Conservation (phyloP, 2,329 filamentous ascomycete genomes). For the Dendrostoma leiphaemia region DNA sequence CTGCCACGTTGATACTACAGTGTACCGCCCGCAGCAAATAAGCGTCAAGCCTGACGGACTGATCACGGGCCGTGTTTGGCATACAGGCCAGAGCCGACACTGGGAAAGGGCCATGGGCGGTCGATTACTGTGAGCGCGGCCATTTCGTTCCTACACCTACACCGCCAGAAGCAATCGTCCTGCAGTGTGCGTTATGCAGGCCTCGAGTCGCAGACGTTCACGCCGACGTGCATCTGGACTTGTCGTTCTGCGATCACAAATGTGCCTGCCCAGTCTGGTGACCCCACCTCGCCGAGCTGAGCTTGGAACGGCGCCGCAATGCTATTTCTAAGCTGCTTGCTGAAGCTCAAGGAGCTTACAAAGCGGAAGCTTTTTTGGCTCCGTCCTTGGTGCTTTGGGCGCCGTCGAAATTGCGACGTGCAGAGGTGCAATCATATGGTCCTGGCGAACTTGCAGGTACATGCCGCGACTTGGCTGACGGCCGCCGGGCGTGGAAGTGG, state of each 20-base stretch:
- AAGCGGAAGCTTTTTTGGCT: neutral
- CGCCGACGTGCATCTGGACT: neutral
- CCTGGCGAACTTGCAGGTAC: neutral
- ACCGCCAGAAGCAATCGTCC: neutral
- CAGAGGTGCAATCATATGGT: neutral
- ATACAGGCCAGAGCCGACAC: neutral
- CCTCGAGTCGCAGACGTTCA: neutral
- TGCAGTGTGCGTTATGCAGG: neutral
- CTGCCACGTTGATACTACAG: neutral
- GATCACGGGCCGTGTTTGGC: neutral
- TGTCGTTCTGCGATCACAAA: neutral
- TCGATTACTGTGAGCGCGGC: constrained; percentile 1
- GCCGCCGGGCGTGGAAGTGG: neutral
- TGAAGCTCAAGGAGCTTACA: constrained; percentile 1
- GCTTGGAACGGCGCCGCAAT: neutral
- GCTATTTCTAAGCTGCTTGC: constrained; percentile 10
- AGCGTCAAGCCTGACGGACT: neutral
- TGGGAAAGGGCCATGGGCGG: neutral
- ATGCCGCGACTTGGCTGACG: neutral
- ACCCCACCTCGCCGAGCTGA: neutral
- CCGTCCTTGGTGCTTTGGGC: neutral
- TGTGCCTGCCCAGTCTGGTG: neutral
- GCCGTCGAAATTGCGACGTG: neutral
- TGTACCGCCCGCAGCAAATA: neutral
- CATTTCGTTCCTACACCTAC: neutral